A percentile compares a stretch with the other conserved stretches of the same genome.
Evolutionary conservation across 2,329 filamentous ascomycete species (phyloP).

Genomic region (Botrytis elliptica): DNA sequence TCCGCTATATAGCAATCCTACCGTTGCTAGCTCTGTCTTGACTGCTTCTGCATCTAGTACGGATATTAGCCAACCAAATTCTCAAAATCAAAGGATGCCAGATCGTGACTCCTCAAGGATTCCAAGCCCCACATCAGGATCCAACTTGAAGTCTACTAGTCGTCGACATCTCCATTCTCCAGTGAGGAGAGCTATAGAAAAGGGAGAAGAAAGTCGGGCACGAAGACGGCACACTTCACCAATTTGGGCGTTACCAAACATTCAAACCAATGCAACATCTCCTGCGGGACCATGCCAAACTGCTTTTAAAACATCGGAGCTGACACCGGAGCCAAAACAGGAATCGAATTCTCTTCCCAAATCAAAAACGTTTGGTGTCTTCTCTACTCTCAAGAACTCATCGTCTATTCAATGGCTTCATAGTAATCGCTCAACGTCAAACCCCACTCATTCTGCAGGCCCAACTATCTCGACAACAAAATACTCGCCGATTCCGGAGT

Average conservation of each 20-base stretch:
- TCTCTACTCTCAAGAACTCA: slow-evolving; percentile 48
- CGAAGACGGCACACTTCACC: neutral
- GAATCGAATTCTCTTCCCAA: slow-evolving; percentile 38
- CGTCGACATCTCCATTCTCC: slow-evolving; percentile 27
- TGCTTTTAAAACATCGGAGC: slow-evolving; percentile 16
- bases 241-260: slow-evolving; percentile 16
- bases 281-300: slow-evolving; percentile 19
- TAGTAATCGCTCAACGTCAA: slow-evolving; percentile 22
- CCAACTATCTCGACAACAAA: slow-evolving; percentile 23
- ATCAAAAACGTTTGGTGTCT: slow-evolving; percentile 47
- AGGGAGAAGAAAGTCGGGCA: slow-evolving; percentile 27
- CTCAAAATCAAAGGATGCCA: neutral
- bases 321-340: slow-evolving; percentile 25
- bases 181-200: slow-evolving; percentile 19
- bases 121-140: slow-evolving; percentile 16
- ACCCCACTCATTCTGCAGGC: slow-evolving; percentile 6
- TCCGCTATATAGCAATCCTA: slow-evolving; percentile 27
- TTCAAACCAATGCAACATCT: slow-evolving; percentile 22
- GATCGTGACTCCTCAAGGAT: slow-evolving; percentile 15
- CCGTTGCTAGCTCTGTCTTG: slow-evolving; percentile 27
- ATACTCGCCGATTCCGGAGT: slow-evolving; percentile 15
- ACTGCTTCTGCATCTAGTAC: slow-evolving; percentile 29
- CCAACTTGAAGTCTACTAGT: slow-evolving; percentile 4
- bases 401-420: slow-evolving; percentile 39
- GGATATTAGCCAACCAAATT: slow-evolving; percentile 24